These are phyloP conservation scores for Russula emetica DNA, from an alignment of 768 basidiomycete genomes.

Conservation along the genomic window DNA sequence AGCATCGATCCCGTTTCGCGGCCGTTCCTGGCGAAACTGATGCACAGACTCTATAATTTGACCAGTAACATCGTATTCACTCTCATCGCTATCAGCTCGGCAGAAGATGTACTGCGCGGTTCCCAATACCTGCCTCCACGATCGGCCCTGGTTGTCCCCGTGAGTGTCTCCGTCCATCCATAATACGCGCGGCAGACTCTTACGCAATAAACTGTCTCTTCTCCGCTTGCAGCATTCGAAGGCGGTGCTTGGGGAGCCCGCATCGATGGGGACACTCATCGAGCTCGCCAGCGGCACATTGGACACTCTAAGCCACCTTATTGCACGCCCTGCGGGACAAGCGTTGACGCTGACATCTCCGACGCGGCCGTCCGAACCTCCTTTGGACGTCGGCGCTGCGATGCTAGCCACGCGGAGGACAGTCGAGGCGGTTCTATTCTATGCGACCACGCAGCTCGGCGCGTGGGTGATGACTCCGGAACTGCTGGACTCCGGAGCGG, in stretches of 20 bases:
- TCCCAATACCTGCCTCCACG: conserved; percentile 69
- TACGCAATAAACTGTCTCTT: not conserved
- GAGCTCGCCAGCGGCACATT: conserved; percentile 76
- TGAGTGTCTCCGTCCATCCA: conserved; percentile 39
- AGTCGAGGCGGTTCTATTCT: conserved; percentile 64
- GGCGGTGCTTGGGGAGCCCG: conserved; percentile 74
- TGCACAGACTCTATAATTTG: conserved; percentile 67
- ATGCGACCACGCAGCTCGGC: conserved; percentile 70
- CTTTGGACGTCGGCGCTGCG: conserved; percentile 47
- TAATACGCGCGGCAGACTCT: not conserved
- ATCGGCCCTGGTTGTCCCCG: conserved; percentile 68
- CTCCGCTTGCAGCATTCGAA: conserved; percentile 64
- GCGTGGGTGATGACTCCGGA: conserved; percentile 77
- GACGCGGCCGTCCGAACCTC: conserved; percentile 36
- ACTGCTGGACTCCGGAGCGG: conserved; percentile 33
- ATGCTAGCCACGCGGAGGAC: conserved; percentile 54
- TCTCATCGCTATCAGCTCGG: conserved; percentile 63
- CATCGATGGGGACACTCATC: conserved; percentile 82
- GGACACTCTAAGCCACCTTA: conserved; percentile 61
- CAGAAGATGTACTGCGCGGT: conserved; percentile 60
- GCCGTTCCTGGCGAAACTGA: conserved; percentile 66
- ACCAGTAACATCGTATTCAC: conserved; percentile 67
- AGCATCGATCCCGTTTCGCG: conserved; percentile 60
- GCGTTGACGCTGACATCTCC: conserved; percentile 40
- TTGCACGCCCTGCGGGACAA: conserved; percentile 56